These are phyloP conservation scores for Verticillium albo-atrum DNA, from an alignment of 2,329 filamentous ascomycete species.

Conservation along the genomic window DNA sequence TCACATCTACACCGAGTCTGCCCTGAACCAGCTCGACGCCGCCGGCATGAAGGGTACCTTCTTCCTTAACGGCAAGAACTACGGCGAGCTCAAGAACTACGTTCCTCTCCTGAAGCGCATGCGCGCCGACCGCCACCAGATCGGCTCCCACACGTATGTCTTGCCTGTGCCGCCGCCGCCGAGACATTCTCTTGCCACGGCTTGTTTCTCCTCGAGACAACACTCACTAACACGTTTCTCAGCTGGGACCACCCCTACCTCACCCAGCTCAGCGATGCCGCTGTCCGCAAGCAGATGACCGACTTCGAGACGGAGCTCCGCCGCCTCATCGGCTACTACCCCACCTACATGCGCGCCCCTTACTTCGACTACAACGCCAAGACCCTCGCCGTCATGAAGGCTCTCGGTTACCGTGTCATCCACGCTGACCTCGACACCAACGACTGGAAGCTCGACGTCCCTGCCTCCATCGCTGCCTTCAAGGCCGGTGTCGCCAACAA, in stretches of 20 bases:
- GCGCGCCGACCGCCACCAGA: background rate
- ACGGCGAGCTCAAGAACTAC: background rate
- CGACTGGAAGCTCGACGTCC: constrained; percentile 46
- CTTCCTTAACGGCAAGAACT: constrained; percentile 4
- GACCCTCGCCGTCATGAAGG: constrained; percentile 26
- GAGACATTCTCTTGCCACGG: constrained; percentile 19
- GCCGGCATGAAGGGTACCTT: constrained; percentile 29
- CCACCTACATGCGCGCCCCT: constrained; percentile 38
- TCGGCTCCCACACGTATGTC: constrained; percentile 26
- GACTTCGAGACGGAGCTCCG: constrained; percentile 39
- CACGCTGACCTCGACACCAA: constrained; percentile 57
- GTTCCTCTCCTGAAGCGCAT: background rate
- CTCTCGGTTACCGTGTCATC: constrained; percentile 49
- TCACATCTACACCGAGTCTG: constrained; percentile 29
- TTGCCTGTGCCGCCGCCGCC: background rate
- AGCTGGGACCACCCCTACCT: constrained; percentile 40
- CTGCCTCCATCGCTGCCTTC: constrained; percentile 39
- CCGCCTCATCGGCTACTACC: constrained; percentile 33
- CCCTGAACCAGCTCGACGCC: constrained; percentile 30
- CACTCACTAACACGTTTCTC: constrained; percentile 20
- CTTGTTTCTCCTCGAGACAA: background rate
- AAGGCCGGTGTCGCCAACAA: constrained; percentile 14
- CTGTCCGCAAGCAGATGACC: constrained; percentile 31
- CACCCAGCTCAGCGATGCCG: constrained; percentile 24
- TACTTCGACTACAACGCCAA: constrained; percentile 35